These are phyloP conservation scores for Ceratocystis albifundus DNA, from an alignment of 2,329 filamentous ascomycete genomes.

Conservation along the genomic window DNA sequence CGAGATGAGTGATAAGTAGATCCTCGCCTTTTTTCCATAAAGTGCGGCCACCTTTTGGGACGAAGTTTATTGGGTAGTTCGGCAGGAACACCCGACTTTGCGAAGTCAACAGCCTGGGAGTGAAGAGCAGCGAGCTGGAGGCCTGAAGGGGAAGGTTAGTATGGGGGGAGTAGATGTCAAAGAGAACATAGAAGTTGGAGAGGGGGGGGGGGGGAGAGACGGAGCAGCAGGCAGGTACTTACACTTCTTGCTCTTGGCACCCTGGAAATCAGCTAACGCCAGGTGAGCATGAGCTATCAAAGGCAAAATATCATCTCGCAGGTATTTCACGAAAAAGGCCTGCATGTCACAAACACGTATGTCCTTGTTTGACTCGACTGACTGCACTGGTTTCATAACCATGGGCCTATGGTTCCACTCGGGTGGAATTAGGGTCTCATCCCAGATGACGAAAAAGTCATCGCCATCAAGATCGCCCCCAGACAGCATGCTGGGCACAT, in stretches of 20 bases:
- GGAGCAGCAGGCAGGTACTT: slow-evolving; percentile 28
- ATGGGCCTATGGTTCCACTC: slow-evolving; percentile 66
- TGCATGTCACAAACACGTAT: slow-evolving; percentile 64
- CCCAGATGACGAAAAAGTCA: slow-evolving; percentile 92
- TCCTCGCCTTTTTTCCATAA: slow-evolving; percentile 58
- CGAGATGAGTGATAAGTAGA: slow-evolving; percentile 54
- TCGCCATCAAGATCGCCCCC: slow-evolving; percentile 93
- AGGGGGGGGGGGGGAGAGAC: not conserved
- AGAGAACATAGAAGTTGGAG: not conserved
- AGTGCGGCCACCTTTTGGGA: slow-evolving; percentile 67
- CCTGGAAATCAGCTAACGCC: slow-evolving; percentile 58
- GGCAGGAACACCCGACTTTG: slow-evolving; percentile 76
- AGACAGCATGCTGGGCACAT: slow-evolving; percentile 87
- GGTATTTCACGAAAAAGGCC: slow-evolving; percentile 80
- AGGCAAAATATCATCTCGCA: slow-evolving; percentile 77
- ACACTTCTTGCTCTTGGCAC: slow-evolving; percentile 60
- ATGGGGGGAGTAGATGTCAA: not conserved
- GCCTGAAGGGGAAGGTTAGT: slow-evolving; percentile 32
- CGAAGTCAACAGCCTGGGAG: slow-evolving; percentile 86
- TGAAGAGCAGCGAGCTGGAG: slow-evolving; percentile 67
- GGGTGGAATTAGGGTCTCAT: slow-evolving; percentile 56
- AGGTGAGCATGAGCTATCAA: slow-evolving; percentile 74
- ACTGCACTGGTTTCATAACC: slow-evolving; percentile 31
- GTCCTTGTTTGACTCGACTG: slow-evolving; percentile 40
- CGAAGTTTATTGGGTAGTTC: slow-evolving; percentile 49